A percentile compares a stretch with the other conserved stretches of the same genome.
Conservation (phyloP, 106 monocot species). For the Alisma plantagoaquatica region DNA sequence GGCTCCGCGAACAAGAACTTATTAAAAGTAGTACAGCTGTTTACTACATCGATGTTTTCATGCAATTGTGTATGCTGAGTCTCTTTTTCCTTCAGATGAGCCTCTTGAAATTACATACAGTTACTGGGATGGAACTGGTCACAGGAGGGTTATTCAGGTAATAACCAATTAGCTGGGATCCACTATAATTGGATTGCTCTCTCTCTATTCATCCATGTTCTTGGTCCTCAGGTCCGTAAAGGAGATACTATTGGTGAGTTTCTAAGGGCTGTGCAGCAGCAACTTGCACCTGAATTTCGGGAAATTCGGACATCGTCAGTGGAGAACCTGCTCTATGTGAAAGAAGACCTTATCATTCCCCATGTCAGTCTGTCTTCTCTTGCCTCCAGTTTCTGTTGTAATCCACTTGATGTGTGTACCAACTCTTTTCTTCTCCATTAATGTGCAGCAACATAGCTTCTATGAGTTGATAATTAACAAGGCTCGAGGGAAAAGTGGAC, state of each 20-base stretch:
- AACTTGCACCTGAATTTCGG: constrained; percentile 92
- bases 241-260: constrained; percentile 95
- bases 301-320: constrained; percentile 94
- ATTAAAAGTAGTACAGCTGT: constrained; percentile 87
- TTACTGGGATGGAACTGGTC: constrained; percentile 99
- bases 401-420: not conserved
- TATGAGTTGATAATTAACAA: constrained; percentile 97
- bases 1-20: constrained; percentile 83
- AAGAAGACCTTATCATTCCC: constrained; percentile 98
- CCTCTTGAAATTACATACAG: constrained; percentile 96
- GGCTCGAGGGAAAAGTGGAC: constrained; percentile 99
- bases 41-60: no score
- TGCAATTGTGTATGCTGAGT: no score
- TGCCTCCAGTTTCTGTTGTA: not conserved
- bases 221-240: constrained; percentile 60
- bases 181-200: not conserved
- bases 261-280: constrained; percentile 90
- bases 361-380: constrained; percentile 35
- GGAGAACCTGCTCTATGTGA: constrained; percentile 91
- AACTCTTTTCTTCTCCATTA: constrained; percentile 1
- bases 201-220: not conserved
- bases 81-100: constrained; percentile 57
- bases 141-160: constrained; percentile 82
- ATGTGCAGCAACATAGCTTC: constrained; percentile 93
- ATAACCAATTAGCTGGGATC: constrained; percentile 1